Evolutionary conservation across 495 filamentous ascomycete species (phyloP).

Genomic region (Penicillium canescens): DNA sequence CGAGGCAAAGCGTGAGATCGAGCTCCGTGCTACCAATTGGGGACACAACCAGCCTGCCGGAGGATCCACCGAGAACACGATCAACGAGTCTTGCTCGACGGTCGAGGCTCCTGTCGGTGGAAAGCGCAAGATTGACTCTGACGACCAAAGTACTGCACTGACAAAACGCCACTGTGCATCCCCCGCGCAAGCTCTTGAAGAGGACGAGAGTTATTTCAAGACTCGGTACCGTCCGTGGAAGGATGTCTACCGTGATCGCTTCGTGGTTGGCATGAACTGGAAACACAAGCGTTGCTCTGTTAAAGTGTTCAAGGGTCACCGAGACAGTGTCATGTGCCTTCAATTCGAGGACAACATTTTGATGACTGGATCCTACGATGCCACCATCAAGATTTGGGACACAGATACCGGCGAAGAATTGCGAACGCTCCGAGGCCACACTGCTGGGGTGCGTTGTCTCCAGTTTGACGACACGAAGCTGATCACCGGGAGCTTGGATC

Average conservation of each 20-base stretch:
- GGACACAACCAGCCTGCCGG: slow-evolving; percentile 34
- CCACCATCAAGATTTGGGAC: slow-evolving; percentile 94
- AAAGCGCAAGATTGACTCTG: slow-evolving; percentile 41
- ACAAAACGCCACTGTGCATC: slow-evolving; percentile 39
- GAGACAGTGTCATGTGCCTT: slow-evolving; percentile 92
- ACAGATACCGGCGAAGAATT: slow-evolving; percentile 84
- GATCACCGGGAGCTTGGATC: slow-evolving; percentile 80
- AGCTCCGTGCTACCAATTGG: slow-evolving; percentile 61
- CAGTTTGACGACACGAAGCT: slow-evolving; percentile 92
- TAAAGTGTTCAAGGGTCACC: slow-evolving; percentile 81
- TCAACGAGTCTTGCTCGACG: slow-evolving; percentile 18
- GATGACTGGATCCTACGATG: slow-evolving; percentile 92
- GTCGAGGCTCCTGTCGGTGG: slow-evolving; percentile 22
- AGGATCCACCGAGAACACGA: slow-evolving; percentile 15
- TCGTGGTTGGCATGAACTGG: slow-evolving; percentile 93
- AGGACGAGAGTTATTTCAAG: slow-evolving; percentile 46
- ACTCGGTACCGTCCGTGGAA: slow-evolving; percentile 78
- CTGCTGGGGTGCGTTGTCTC: slow-evolving; percentile 77
- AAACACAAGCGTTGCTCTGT: slow-evolving; percentile 86
- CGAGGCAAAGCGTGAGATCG: slow-evolving; percentile 84
- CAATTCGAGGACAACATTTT: slow-evolving; percentile 94
- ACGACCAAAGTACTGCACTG: slow-evolving; percentile 31
- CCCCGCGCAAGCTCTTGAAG: slow-evolving; percentile 28
- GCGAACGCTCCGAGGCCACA: slow-evolving; percentile 79
- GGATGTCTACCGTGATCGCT: slow-evolving; percentile 85